These are phyloP conservation scores for Nidula microcarpa DNA, from an alignment of 768 basidiomycete species.

Conservation along the genomic window DNA sequence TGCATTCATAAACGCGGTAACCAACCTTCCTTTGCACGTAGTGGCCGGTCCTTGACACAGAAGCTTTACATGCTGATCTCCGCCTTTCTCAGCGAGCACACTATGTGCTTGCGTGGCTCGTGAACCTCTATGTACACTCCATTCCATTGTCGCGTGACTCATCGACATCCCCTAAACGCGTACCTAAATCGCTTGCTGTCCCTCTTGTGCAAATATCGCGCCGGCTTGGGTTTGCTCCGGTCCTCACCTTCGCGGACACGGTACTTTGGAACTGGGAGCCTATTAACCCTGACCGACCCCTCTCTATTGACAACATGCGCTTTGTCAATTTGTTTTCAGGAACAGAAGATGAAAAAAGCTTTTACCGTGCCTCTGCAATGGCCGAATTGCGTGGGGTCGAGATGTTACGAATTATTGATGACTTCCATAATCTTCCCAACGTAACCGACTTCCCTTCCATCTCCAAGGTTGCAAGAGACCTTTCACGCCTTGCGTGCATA, in stretches of 20 bases:
- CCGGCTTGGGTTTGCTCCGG: conserved; percentile 81
- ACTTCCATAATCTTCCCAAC: conserved; percentile 77
- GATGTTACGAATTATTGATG: conserved; percentile 82
- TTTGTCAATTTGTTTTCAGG: conserved; percentile 78
- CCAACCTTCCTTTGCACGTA: conserved; percentile 18
- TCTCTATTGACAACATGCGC: conserved; percentile 71
- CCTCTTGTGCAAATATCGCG: conserved; percentile 78
- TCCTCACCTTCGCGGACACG: conserved; percentile 94
- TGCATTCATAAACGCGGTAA: not conserved
- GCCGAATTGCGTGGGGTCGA: conserved; percentile 87
- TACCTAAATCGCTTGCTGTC: conserved; percentile 75
- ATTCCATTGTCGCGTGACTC: conserved; percentile 40
- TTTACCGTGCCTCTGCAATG: conserved; percentile 80
- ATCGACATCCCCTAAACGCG: conserved; percentile 33
- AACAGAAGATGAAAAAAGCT: conserved; percentile 79
- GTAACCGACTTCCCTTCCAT: conserved; percentile 57
- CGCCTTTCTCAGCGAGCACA: conserved; percentile 80
- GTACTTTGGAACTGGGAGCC: conserved; percentile 91
- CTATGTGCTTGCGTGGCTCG: conserved; percentile 83
- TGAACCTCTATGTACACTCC: conserved; percentile 90
- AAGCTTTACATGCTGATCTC: conserved; percentile 47
- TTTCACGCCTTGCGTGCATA: conserved; percentile 60
- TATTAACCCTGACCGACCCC: conserved; percentile 50
- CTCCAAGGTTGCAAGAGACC: conserved; percentile 68
- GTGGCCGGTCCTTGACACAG: conserved; percentile 71